Evolutionary conservation across 345 rosid species (phyloP), one percentile per base, ranked within the genome.

Genomic region (Melaleuca quinquenervia): DNA sequence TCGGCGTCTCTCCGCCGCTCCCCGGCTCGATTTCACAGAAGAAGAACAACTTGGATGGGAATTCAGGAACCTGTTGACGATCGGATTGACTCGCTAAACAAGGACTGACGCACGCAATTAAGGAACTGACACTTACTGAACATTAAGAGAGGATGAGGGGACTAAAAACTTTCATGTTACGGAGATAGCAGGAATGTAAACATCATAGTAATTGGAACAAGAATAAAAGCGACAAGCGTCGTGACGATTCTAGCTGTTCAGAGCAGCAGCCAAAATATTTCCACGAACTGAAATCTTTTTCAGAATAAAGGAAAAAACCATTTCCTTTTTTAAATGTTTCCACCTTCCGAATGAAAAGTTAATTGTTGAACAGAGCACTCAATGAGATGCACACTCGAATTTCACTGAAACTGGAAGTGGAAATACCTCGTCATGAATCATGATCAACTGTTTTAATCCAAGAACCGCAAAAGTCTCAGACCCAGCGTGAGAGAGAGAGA

Each of bases 1-100:
- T 89, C 5, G 98, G 99, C 45, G 99, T 97, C 86, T 97, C 98
- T 85, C 99, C 98, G 32, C 97, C 98, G 88, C 89, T 93, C n/a
- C 85, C 89, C 0, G 98, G 97, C 88, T 97, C 98, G 45, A 94
- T 89, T 90, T 97, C 99, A 74, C 99, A 95, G 80, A 91, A 97
- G 88, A 97, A 97, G 89, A 97, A 97, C 91, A 96, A 84, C 52
- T 95, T 97, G 21, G 98, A 92, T 52, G 98, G 99, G 84, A 95
- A 97, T 91, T 96, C 96, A 49, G 97, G 96, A 27, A 96, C 95
- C 99, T 96, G 92, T 27, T 15, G 18, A 54, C 3, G 21, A 53
- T 13, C 82, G 55, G 83, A 82, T 22, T 2, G 9, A 45, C 32
- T 56, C 53, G 12, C 48, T 49, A 48, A 82, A 45, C 83, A 50